Evolutionary conservation across 495 filamentous ascomycete species (phyloP), one percentile per base, ranked within the genome.

Genomic region (Penicillium ucsense): DNA sequence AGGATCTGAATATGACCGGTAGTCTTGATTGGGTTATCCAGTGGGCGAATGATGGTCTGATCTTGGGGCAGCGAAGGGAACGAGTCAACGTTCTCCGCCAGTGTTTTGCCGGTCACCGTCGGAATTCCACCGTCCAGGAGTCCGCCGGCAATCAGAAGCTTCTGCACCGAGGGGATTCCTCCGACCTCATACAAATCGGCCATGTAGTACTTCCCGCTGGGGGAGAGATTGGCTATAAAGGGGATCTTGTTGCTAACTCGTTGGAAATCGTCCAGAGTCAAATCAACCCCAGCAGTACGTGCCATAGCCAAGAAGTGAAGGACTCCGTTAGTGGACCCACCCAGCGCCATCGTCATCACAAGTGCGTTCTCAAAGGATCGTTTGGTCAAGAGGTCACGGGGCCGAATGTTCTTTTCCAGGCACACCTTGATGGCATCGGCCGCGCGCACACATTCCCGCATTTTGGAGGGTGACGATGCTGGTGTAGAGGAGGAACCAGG

Each of bases 281-380:
- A 71, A 8, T 83, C 76, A 0, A 96, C 83, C 48, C 82, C 86
- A 34, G 92, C 92, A 1, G 88, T 89, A 50, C 84, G 82, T 35
- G 92, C 92, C 84, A 96, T 96, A 50, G 92, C 92, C 34, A 98
- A 77, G 62, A 95, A 87, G 62, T 98, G 92, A 28, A 98, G 76
- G 29, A 96, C 88, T 39, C 86, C 88, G 60, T 98, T 98, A 37
- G 92, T 96, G 43, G 79, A 84, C 39, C 89, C 89, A 43, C 92
- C 90, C 31, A 96, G 73, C 0, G 86, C 85, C 87, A 95, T 95
- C 52, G 89, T 95, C 58, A 94, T 79, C 1, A 91, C 85, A 7
- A 98, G 74, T 5, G 92, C 92, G 60, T 98, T 96, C 55, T 96
- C 89, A 52, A 98, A 94, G 3, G 88, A 83, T 5, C 79, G 78